Percentiles rank a stretch among this genome's conserved stretches.
phyloP scores from a whole-genome alignment of 2,329 filamentous ascomycete species.

The Aspergillus flavus region DNA sequence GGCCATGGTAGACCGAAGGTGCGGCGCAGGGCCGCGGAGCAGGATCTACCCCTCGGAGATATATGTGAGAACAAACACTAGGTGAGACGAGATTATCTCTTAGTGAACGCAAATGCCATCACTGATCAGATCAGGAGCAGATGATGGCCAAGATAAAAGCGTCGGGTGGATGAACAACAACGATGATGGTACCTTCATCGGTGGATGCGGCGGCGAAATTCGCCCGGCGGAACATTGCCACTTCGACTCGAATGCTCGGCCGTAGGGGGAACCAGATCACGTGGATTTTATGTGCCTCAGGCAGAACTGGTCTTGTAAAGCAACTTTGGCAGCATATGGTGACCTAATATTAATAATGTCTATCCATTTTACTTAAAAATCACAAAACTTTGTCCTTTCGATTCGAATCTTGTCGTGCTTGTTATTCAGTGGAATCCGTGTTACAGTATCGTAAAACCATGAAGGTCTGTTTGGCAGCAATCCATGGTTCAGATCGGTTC shows the following conservation, averaged over 20 bases:
- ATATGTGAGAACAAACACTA: slow-evolving; percentile 4
- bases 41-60: slow-evolving; percentile 17
- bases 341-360: background rate
- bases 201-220: slow-evolving; percentile 37
- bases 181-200: slow-evolving; percentile 9
- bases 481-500: slow-evolving; percentile 11
- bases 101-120: slow-evolving; percentile 27
- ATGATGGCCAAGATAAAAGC: slow-evolving; percentile 20
- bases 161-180: slow-evolving; percentile 9
- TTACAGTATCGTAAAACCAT: background rate
- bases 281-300: slow-evolving; percentile 19
- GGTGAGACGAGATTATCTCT: slow-evolving; percentile 15
- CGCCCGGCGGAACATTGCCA: slow-evolving; percentile 28
- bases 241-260: slow-evolving; percentile 18
- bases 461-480: slow-evolving; percentile 2
- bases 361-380: background rate
- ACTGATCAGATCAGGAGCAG: slow-evolving; percentile 22
- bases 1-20: slow-evolving; percentile 50
- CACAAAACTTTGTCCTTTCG: background rate
- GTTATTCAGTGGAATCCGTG: background rate
- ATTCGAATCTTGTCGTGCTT: background rate
- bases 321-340: background rate
- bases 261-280: slow-evolving; percentile 23
- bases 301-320: background rate
- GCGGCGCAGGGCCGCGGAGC: slow-evolving; percentile 42